Evolutionary conservation across 768 basidiomycete species (phyloP), one percentile per base, ranked within the genome.

Genomic region (Tricholoma matsutake): DNA sequence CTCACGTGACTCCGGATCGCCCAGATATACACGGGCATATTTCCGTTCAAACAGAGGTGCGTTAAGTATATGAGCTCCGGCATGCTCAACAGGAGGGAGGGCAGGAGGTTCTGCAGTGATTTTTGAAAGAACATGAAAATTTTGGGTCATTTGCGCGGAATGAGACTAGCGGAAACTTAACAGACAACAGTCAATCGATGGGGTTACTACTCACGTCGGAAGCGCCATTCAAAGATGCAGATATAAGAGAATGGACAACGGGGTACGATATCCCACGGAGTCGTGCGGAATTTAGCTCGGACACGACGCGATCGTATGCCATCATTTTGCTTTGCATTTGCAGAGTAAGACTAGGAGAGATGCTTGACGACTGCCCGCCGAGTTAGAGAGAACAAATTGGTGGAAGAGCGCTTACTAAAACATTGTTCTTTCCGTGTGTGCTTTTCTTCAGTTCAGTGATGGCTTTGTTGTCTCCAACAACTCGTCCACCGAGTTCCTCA

Each of bases 241-340:
- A 82, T 47, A 86, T 82, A 45, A 93, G 79, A 1, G 86, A 76
- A 65, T 92, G 89, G 7, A 94, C 75, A 61, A 94, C 80, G 6
- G 92, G 91, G 72, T 82, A 94, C 1, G 88, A 92, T 5, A 80
- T 86, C 16, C 85, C 88, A 2, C 87, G 83, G 16, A 88, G 75
- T 45, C 94, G 79, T 0, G 91, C 84, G 39, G 79, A 73, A 76
- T 97, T 95, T 55, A 98, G 77, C 22, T 92, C 86, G 6, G 83
- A 78, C 45, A 98, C 78, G 32, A 91, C 87, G 53, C 86, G 85
- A 77, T 96, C 92, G 72, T 98, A 99, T 11, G 86, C 88, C 90
- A 98, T 93, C 95, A 98, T 95, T 75, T 92, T 92, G 74, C 83
- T 86, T 73, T 96, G 94, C 88, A 91, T 91, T 69, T 92, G 90